Percentiles rank a stretch among this genome's conserved stretches.
These are phyloP conservation scores for Margaritispora aquatica DNA, from an alignment of 495 filamentous ascomycete genomes.

Conservation along the genomic window DNA sequence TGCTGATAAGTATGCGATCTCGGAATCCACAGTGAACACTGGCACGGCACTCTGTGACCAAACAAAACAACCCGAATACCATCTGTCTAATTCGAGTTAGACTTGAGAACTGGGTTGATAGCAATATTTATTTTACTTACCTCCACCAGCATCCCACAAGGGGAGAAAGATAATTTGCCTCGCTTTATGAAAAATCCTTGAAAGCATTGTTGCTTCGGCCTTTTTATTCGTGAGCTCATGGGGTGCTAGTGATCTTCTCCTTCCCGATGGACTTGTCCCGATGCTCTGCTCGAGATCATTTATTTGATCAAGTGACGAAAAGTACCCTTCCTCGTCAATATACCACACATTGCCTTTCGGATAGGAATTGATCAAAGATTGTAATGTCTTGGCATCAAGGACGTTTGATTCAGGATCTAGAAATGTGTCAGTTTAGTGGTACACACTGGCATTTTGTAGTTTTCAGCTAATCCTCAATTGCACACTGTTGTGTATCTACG, in stretches of 20 bases:
- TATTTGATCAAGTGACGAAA: conserved; percentile 19
- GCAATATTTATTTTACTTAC: not conserved
- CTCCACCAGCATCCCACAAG: conserved; percentile 59
- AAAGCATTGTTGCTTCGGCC: conserved; percentile 12
- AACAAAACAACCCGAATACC: conserved; percentile 61
- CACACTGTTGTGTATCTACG: no score
- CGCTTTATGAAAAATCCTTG: conserved; percentile 36
- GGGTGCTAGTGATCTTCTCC: conserved; percentile 3
- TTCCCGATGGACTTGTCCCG: conserved; percentile 4
- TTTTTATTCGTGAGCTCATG: conserved; percentile 1
- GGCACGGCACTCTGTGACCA: conserved; percentile 45
- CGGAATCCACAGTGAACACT: conserved; percentile 37
- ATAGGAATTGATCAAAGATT: conserved; percentile 5
- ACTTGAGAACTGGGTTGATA: no score
- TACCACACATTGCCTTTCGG: conserved; percentile 6
- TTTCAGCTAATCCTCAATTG: no score
- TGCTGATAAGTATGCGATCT: conserved; percentile 36
- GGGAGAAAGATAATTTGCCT: conserved; percentile 52
- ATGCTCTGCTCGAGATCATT: not conserved
- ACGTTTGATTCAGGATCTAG: not conserved
- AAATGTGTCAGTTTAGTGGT: no score
- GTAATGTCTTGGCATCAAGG: conserved; percentile 11
- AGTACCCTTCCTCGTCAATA: conserved; percentile 18
- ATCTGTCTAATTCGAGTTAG: conserved; percentile 36
- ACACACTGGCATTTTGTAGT: no score